Evolutionary conservation across 306 rosid species (phyloP), one percentile per base, ranked within the genome.

Genomic region (Sicyos baderoa): DNA sequence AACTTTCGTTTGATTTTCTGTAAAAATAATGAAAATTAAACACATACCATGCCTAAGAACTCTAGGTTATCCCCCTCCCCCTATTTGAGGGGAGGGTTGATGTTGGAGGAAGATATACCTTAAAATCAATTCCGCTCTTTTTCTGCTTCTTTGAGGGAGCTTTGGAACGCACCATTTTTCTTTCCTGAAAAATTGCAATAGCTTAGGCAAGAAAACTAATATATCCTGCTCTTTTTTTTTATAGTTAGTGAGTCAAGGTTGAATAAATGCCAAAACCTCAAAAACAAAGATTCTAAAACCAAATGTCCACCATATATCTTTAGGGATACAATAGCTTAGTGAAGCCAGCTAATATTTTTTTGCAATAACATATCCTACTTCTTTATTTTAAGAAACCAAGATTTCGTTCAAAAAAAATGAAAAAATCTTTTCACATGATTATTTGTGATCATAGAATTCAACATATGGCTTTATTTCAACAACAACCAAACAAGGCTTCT

Each of bases 1-100:
- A 92, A 23, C 86, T 92, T 92, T 9, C 89, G 86, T 83, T 77
- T 89, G 56, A 85, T 84, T 92, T 89, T 92, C 98, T 87, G 83
- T 74, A 67, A 5, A 69, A 61, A 69, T 48, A 5, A n/a, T 47
- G 18, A 27, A 5, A n/a, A 64, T 55, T 45, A 62, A 7, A 64
- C 35, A 40, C 14, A 71, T 13, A 52, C 18, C 22, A 16, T 60
- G 66, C 14, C 22, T 8, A 45, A 15, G 47, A 57, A 57, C 19
- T 57, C 19, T 25, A 57, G 48, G 58, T 25, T 25, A 12, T 21
- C 47, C 27, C 16, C 9, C 44, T 18, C 47, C 27, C 18, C 27
- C 18, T 23, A 54, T 27, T 17, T 15, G 12, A 0, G 44, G 7
- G 50, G 58, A 1, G 29, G 13, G 18, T 1, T 9, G 45, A 37